Conservation (phyloP, 345 rosid species). For the Kandelia obovata region DNA sequence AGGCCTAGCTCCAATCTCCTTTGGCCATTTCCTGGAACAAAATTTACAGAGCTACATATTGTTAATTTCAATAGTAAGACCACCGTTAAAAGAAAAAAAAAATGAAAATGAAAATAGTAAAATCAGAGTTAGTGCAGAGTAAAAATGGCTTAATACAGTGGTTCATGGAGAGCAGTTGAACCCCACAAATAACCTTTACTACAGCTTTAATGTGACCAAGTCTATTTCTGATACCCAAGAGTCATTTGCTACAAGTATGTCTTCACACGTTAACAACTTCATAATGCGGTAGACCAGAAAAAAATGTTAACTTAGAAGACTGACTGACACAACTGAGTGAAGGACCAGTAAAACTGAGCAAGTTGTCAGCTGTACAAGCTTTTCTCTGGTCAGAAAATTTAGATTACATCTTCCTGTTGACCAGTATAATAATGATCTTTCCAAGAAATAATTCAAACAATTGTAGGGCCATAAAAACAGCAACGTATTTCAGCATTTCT, state of each 20-base stretch:
- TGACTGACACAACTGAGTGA: too few relatives aligned
- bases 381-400: not conserved
- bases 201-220: too few relatives aligned
- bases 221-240: not conserved
- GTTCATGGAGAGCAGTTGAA: too few relatives aligned
- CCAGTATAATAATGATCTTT: not conserved
- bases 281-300: too few relatives aligned
- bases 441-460: not conserved
- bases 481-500: not conserved
- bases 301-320: too few relatives aligned
- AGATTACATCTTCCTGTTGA: not conserved
- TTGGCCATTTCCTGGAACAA: constrained; percentile 24
- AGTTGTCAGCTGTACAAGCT: too few relatives aligned
- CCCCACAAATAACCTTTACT: too few relatives aligned
- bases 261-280: not conserved
- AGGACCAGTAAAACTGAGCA: too few relatives aligned
- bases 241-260: not conserved
- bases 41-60: not conserved
- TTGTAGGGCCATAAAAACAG: not conserved
- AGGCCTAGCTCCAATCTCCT: constrained; percentile 24
- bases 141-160: too few relatives aligned
- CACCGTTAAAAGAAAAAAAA: not conserved
- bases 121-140: too few relatives aligned
- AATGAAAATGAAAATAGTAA: too few relatives aligned
- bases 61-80: not conserved